phyloP scores from a whole-genome alignment of 768 basidiomycete species.

The Lactarius hengduanensis region DNA sequence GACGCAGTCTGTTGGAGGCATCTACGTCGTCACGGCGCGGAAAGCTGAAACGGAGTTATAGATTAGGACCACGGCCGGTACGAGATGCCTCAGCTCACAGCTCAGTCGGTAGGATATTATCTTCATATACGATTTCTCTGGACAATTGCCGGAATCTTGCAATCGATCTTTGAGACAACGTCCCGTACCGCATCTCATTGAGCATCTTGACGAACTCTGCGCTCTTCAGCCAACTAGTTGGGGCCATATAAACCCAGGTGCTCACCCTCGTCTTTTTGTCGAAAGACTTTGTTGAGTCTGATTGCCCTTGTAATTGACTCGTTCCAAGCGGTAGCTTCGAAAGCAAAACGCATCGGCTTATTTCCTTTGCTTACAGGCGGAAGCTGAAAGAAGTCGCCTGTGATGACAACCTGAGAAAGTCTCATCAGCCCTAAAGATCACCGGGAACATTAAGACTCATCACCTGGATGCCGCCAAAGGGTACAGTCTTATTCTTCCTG shows the following conservation, averaged over 20 bases:
- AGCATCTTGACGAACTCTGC: slow-evolving; percentile 93
- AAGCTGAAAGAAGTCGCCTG: slow-evolving; percentile 98
- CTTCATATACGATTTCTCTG: slow-evolving; percentile 68
- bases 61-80: background rate
- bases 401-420: slow-evolving; percentile 68
- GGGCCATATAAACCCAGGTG: slow-evolving; percentile 29
- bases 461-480: slow-evolving; percentile 96
- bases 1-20: slow-evolving; percentile 68
- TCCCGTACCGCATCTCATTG: slow-evolving; percentile 97
- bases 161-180: slow-evolving; percentile 62
- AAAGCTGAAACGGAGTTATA: slow-evolving; percentile 52
- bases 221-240: slow-evolving; percentile 16
- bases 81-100: slow-evolving; percentile 51
- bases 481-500: slow-evolving; percentile 51
- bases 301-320: slow-evolving; percentile 75
- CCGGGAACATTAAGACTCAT: background rate
- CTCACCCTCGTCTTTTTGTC: slow-evolving; percentile 86
- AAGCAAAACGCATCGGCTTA: slow-evolving; percentile 77
- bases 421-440: background rate
- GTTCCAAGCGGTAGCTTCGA: slow-evolving; percentile 82
- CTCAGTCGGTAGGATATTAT: slow-evolving; percentile 88
- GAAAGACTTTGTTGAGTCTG: slow-evolving; percentile 93
- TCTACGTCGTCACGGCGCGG: slow-evolving; percentile 93
- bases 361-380: slow-evolving; percentile 79
- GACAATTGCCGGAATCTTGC: slow-evolving; percentile 66